Conservation (phyloP, 2,329 filamentous ascomycete genomes). For the Hymenoscyphus linearis region DNA sequence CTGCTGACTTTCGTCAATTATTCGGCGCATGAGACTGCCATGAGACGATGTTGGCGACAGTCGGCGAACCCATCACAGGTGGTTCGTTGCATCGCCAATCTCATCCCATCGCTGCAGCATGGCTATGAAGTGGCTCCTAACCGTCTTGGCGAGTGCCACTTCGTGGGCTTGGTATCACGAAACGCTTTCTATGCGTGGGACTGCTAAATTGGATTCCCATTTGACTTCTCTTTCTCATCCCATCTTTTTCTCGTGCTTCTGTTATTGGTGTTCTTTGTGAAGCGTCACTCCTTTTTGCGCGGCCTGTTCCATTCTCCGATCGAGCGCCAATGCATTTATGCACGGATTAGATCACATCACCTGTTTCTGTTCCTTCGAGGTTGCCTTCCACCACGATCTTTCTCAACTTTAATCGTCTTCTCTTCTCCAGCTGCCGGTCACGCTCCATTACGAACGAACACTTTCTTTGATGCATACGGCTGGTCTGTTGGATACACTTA, state of each 20-base stretch:
- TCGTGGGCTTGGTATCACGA: constrained; percentile 12
- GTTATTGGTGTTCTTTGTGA: constrained; percentile 1
- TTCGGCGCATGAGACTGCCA: constrained; percentile 22
- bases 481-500: constrained; percentile 20
- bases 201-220: constrained; percentile 12
- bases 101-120: not conserved
- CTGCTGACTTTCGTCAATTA: not conserved
- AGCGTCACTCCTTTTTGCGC: constrained; percentile 15
- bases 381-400: constrained; percentile 13
- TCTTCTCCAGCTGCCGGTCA: constrained; percentile 29
- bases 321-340: constrained; percentile 22
- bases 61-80: constrained; percentile 11
- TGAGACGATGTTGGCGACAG: constrained; percentile 23
- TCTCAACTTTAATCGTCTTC: constrained; percentile 14
- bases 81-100: constrained; percentile 3
- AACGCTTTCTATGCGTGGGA: constrained; percentile 16
- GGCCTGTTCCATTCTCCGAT: constrained; percentile 19
- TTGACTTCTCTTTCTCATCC: constrained; percentile 2
- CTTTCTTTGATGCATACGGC: constrained; percentile 26
- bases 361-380: constrained; percentile 22
- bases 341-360: constrained; percentile 20
- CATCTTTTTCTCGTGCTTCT: constrained; percentile 1
- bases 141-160: not conserved
- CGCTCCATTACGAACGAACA: constrained; percentile 20
- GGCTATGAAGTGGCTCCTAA: not conserved